These are phyloP conservation scores for Phytopythium oedochilum DNA, from an alignment of 352 stramenopile species.

Conservation along the genomic window DNA sequence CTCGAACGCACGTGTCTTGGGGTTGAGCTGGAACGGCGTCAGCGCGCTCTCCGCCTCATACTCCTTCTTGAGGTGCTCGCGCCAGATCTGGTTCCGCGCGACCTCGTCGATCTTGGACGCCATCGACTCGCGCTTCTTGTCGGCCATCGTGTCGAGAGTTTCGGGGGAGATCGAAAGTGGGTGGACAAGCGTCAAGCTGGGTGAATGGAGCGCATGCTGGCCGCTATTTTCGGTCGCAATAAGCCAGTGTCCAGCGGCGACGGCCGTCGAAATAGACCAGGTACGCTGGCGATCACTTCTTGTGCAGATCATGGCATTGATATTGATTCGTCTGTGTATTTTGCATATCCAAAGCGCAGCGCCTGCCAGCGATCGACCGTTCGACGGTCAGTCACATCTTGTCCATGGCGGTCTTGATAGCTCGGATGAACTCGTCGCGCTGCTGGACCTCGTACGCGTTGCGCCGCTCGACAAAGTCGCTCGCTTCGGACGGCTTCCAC, in stretches of 20 bases:
- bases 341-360: slow-evolving; percentile 9
- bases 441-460: slow-evolving; percentile 86
- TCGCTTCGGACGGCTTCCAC: slow-evolving; percentile 34
- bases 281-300: background rate
- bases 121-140: slow-evolving; percentile 74
- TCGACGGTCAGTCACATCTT: slow-evolving; percentile 65
- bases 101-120: slow-evolving; percentile 85
- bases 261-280: background rate
- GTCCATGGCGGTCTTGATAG: slow-evolving; percentile 78
- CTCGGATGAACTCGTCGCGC: slow-evolving; percentile 84
- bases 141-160: slow-evolving; percentile 26
- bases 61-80: slow-evolving; percentile 83
- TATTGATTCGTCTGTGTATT: slow-evolving; percentile 15
- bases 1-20: slow-evolving; percentile 63
- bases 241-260: background rate
- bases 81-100: slow-evolving; percentile 84
- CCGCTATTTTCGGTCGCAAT: background rate
- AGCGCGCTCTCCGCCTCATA: slow-evolving; percentile 70
- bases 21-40: slow-evolving; percentile 82
- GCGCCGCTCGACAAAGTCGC: slow-evolving; percentile 44
- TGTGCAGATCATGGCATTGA: background rate
- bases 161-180: background rate
- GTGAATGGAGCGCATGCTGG: too few relatives aligned
- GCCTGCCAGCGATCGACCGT: background rate
- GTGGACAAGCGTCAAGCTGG: background rate